These are phyloP conservation scores for Ceratorhiza oryzae-sativae DNA, from an alignment of 1,284 basidiomycete species.

Conservation along the genomic window DNA sequence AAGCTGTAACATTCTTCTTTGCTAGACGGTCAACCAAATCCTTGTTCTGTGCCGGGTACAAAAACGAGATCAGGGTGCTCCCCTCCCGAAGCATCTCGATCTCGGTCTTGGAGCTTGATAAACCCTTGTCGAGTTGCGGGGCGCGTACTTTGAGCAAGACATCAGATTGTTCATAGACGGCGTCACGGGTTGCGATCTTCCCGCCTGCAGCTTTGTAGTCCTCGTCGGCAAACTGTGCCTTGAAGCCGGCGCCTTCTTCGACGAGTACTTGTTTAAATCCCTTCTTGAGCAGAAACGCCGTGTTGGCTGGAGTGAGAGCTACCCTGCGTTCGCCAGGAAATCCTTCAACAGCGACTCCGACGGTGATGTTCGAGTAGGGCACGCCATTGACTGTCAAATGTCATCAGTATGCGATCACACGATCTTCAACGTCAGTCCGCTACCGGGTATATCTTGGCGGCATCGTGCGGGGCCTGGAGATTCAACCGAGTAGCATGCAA, in stretches of 20 bases:
- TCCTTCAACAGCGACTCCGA: conserved; percentile 76
- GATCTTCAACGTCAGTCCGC: background rate
- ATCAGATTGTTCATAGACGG: conserved; percentile 69
- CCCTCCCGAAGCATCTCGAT: conserved; percentile 66
- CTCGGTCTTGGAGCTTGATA: conserved; percentile 55
- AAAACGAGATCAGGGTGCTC: conserved; percentile 81
- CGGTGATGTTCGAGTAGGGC: conserved; percentile 74
- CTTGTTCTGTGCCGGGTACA: conserved; percentile 83
- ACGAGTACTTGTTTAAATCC: conserved; percentile 76
- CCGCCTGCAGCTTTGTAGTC: conserved; percentile 81
- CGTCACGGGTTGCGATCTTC: conserved; percentile 68
- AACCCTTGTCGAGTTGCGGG: conserved; percentile 56
- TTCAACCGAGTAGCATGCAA: conserved; percentile 25
- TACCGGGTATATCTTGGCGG: conserved; percentile 37
- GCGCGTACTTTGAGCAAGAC: conserved; percentile 84
- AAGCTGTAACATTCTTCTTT: conserved; percentile 67
- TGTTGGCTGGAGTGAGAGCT: conserved; percentile 79
- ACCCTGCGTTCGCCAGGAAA: conserved; percentile 80
- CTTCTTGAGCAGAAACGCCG: conserved; percentile 75
- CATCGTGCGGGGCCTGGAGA: conserved; percentile 22
- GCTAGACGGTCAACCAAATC: conserved; percentile 70
- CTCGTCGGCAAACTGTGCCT: conserved; percentile 79
- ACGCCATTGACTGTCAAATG: conserved; percentile 52
- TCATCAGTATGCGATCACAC: background rate
- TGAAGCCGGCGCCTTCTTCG: conserved; percentile 71